Evolutionary conservation across 2,329 filamentous ascomycete genomes (phyloP).

Genomic region (Fusarium lyarnte): DNA sequence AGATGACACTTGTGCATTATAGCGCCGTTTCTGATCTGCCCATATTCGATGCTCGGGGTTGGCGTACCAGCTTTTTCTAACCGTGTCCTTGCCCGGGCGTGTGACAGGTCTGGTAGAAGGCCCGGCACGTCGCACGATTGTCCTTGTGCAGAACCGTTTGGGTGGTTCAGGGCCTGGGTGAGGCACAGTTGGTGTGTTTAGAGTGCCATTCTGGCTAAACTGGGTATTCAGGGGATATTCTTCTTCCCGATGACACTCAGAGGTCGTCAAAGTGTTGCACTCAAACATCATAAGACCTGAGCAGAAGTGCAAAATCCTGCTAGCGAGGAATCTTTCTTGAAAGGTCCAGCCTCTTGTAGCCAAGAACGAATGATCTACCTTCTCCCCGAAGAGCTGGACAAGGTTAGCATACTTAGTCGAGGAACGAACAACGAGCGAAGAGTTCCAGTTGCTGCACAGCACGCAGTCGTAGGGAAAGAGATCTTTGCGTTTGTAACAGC

Average conservation of each 20-base stretch:
- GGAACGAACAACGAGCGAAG: neutral
- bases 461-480: neutral
- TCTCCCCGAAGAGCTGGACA: rapidly evolving
- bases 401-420: neutral
- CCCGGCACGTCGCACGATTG: rapidly evolving
- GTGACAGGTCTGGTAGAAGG: rapidly evolving
- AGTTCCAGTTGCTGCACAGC: rapidly evolving
- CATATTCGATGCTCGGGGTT: rapidly evolving
- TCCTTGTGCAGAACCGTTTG: neutral
- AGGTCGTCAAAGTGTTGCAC: neutral
- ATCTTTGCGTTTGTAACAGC: neutral
- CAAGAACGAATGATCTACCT: neutral
- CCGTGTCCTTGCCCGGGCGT: rapidly evolving
- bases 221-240: rapidly evolving
- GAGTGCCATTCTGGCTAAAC: rapidly evolving
- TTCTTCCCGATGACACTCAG: neutral
- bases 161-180: neutral
- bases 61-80: rapidly evolving
- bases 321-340: neutral
- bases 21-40: rapidly evolving
- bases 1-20: rapidly evolving
- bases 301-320: neutral
- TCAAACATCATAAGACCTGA: neutral
- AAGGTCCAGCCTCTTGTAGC: neutral
- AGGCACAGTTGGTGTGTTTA: rapidly evolving